Base-by-base conservation (phyloP, 2,329 filamentous ascomycete genomes). In the Botrytis aclada region DNA sequence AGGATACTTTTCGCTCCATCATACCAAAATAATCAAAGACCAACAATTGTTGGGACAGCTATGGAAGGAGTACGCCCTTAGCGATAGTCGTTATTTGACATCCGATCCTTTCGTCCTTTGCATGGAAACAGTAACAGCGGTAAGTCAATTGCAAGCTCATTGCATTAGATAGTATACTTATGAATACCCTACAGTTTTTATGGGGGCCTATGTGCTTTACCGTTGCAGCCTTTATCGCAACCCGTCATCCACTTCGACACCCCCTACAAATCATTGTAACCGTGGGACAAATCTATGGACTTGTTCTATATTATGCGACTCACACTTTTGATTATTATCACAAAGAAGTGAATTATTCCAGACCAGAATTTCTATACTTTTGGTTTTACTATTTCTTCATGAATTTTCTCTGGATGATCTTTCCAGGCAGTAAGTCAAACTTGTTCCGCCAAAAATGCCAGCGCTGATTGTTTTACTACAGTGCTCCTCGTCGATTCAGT, bases 361-460 rank as follows among this genome's bases (percentile, higher is more conserved):
- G 89, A 63, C 89, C 89, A 8, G 89, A 91, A 80, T 82, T 84
- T 45, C 77, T 88, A 37, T 91, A 91, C 77, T 89, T 87, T 77
- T 91, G 88, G 88, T 82, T 87, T 34, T 91, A 91, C 77, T 91
- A 88, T 75, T 83, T 88, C 39, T 87, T 86, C 14, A 86, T 90
- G 79, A 91, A 91, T 78, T 80, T 86, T 51, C 88, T 89, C 1
- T 91, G 89, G 89, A 87, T 83, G 12, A 76, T 89, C 6, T 84
- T 90, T 32, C 89, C 89, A 16, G 77, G 83, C 7, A 78, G 88
- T 89, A 78, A 81, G 87, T 85, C 51, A 45, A 54, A 14, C 71
- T 43, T 45, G 3, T 56, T 29, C 14, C 29, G 20, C 3, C 41
- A 4, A 22, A 4, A 56, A 37, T 29, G 20, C 43, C 29, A 41